Evolutionary conservation across 2,329 filamentous ascomycete genomes (phyloP).

Genomic region (Fusarium sp.): DNA sequence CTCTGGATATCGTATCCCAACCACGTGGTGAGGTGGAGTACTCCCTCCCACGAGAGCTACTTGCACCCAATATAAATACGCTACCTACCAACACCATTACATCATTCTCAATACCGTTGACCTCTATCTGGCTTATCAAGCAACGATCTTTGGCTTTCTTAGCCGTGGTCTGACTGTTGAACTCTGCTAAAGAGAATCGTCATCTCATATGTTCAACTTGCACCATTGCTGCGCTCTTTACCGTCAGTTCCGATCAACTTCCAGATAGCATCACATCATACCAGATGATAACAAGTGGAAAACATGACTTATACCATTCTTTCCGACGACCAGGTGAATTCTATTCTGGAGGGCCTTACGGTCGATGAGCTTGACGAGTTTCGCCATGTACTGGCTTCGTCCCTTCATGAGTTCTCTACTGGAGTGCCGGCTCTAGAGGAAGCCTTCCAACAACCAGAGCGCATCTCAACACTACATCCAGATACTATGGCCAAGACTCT

Average conservation of each 20-base stretch:
- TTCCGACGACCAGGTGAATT: conserved; percentile 69
- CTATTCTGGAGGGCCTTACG: conserved; percentile 68
- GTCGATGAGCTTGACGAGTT: conserved; percentile 68
- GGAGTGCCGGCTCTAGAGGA: conserved; percentile 62
- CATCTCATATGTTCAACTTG: background rate
- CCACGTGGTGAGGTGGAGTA: conserved; percentile 46
- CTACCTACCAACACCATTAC: conserved; percentile 33
- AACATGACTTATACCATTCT: conserved; percentile 72
- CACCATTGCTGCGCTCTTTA: background rate
- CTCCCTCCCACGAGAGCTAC: conserved; percentile 24
- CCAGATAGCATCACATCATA: conserved; percentile 5
- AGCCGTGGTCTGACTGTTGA: background rate
- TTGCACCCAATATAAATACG: conserved; percentile 12
- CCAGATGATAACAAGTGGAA: background rate
- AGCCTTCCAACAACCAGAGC: conserved; percentile 70
- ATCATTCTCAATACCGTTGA: conserved; percentile 40
- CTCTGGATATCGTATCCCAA: conserved; percentile 20
- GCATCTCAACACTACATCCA: conserved; percentile 64
- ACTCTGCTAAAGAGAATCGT: background rate
- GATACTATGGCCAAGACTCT: conserved; percentile 72
- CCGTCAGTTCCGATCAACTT: background rate
- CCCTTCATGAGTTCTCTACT: conserved; percentile 75
- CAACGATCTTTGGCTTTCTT: conserved; percentile 12
- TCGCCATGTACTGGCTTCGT: conserved; percentile 63
- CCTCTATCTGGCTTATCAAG: conserved; percentile 30